Conservation (phyloP, 2,329 filamentous ascomycete genomes). For the Penicillium fuscoglaucum region DNA sequence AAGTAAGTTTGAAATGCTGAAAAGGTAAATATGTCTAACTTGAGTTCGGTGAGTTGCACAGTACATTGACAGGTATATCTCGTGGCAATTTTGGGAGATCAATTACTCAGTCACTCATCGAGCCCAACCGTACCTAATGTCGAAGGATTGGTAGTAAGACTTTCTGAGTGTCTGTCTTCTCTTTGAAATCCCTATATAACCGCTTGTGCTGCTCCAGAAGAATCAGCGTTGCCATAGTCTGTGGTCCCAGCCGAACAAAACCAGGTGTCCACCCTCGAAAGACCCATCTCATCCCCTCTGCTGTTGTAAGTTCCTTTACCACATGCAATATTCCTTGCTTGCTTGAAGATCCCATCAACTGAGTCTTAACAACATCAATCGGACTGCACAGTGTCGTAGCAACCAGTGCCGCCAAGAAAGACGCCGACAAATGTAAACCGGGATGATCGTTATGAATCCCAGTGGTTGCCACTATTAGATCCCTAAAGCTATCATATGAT, state of each 20-base stretch:
- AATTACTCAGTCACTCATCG: background rate
- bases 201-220: constrained; percentile 87
- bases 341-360: constrained; percentile 65
- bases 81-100: background rate
- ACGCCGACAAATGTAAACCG: constrained; percentile 76
- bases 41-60: background rate
- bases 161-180: background rate
- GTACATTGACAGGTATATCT: background rate
- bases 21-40: background rate
- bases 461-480: constrained; percentile 64
- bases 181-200: constrained; percentile 45
- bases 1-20: background rate
- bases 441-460: constrained; percentile 65
- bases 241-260: constrained; percentile 60
- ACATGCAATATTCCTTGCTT: constrained; percentile 57
- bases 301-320: constrained; percentile 65
- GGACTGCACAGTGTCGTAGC: constrained; percentile 83
- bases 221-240: constrained; percentile 84
- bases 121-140: too few relatives aligned
- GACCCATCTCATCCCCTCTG: constrained; percentile 77
- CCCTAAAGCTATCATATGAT: constrained; percentile 81
- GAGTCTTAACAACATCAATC: constrained; percentile 86
- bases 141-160: background rate
- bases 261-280: constrained; percentile 88
- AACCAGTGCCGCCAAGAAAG: constrained; percentile 75